Evolutionary conservation across 2,329 filamentous ascomycete genomes (phyloP), one percentile per base, ranked within the genome.

Genomic region (Metarhizium album): DNA sequence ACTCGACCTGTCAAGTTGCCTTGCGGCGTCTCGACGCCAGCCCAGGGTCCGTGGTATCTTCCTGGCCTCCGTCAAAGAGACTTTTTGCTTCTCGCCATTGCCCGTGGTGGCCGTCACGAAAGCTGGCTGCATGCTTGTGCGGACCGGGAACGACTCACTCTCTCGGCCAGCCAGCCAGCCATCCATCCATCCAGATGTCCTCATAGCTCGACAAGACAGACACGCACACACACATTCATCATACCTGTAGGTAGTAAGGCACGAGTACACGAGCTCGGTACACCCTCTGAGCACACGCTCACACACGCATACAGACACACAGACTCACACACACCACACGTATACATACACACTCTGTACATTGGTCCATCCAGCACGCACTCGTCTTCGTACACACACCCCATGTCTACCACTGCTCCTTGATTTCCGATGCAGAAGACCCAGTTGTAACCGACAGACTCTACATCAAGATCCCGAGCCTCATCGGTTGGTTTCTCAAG

Each of bases 401-500:
- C 49, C 49, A 45, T 47, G 50, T 50, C 54, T 43, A 38, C 50
- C 54, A 50, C 48, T 47, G 48, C 40, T 60, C 46, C 54, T 50
- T 37, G 47, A 46, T 57, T 59, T 57, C 61, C 54, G 54, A 61
- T 60, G 57, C 55, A 56, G 42, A 61, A 58, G 60, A 56, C 59
- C 62, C 62, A 63, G 59, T 62, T 59, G 60, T 57, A 57, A 45
- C 43, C 48, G 48, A 49, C 48, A 45, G 54, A 54, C 56, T 55
- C 57, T 53, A 57, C 59, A 56, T 60, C 57, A 56, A 57, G 54
- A 56, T 61, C 57, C 59, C 55, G 60, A 63, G 57, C 62, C 61
- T 61, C 57, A 57, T 29, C 27, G 27, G 57, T 59, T 57, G 27
- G 57, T 59, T 57, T 58, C 57, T 22, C n/a, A 20, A 29, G 27